Evolutionary conservation across 805 yeast genomes (phyloP).

Genomic region (Kluyveromyces nonfermentans): DNA sequence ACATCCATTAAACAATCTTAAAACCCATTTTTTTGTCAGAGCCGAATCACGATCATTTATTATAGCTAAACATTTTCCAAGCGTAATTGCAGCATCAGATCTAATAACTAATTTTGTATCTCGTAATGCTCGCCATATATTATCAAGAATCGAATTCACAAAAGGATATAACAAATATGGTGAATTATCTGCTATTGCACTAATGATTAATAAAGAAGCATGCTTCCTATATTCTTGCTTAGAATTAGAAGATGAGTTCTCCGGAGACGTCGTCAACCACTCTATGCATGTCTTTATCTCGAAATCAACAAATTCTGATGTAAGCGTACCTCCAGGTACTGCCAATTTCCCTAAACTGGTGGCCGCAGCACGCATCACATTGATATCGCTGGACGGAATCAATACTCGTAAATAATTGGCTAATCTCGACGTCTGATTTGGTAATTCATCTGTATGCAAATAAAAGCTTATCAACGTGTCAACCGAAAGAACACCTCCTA

Average conservation of each 20-base stretch:
- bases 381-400: constrained; percentile 72
- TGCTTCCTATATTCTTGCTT: constrained; percentile 80
- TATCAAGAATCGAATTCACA: constrained; percentile 67
- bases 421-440: constrained; percentile 80
- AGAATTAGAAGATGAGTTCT: constrained; percentile 37
- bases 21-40: constrained; percentile 67
- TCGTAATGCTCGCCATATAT: constrained; percentile 79
- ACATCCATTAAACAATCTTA: constrained; percentile 58
- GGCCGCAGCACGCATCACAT: constrained; percentile 81
- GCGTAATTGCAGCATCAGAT: constrained; percentile 72
- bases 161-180: constrained; percentile 76
- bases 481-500: constrained; percentile 89
- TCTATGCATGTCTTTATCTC: constrained; percentile 86
- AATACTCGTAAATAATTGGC: constrained; percentile 81
- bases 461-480: constrained; percentile 81
- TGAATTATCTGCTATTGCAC: constrained; percentile 76
- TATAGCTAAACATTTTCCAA: constrained; percentile 69
- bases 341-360: constrained; percentile 82
- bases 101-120: constrained; percentile 71
- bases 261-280: constrained; percentile 61
- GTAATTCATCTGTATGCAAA: constrained; percentile 72
- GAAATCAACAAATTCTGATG: constrained; percentile 87
- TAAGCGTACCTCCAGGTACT: constrained; percentile 77
- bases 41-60: constrained; percentile 69
- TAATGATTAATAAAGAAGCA: constrained; percentile 77